Evolutionary conservation across 805 yeast genomes (phyloP), one percentile per base, ranked within the genome.

Genomic region (Cyberlindnera sargentensis): DNA sequence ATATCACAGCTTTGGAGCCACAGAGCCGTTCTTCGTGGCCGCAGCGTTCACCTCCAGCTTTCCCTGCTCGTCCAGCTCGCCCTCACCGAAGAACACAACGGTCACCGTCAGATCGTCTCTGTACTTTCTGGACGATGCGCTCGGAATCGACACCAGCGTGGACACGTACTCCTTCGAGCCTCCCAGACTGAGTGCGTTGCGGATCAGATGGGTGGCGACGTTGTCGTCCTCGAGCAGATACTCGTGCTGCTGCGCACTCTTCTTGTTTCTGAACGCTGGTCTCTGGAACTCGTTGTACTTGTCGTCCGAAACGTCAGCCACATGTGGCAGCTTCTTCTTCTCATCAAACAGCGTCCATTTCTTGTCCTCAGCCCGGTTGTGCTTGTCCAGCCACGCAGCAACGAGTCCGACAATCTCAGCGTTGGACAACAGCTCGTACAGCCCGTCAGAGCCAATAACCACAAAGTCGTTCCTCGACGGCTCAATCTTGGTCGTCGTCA

Each of bases 91-190:
- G 64, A 93, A 93, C 3, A 91, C 87, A 25, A 93, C 99, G 3
- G 96, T 88, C 5, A 90, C 97, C 1, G 98, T 90, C 59, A 93
- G 72, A 63, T 93, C 99, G 66, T 93, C 99, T 62, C 99, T 79
- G 65, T 90, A 91, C 37, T 88, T 75, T 65, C 99, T 79, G 23
- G 96, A 84, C 53, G 84, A 75, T 2, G 98, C 97, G 15, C 89
- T 77, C 20, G 98, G 98, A 42, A 93, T 88, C 42, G 93, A 82
- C 15, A 89, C 83, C 47, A 93, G 68, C 76, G 93, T 85, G 24
- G 90, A 79, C 3, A 90, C 89, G 54, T 88, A 90, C 48, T 91
- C 96, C 50, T 79, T 78, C 34, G 86, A 81, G 0, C 95, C 96
- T 25, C 84, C 83, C 6, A 96, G 95, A 45, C 87, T 79, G 45